Percentiles rank a stretch among this genome's conserved stretches.
Conservation (phyloP, 169 alveolate genomes). For the Miamiensis avidus region DNA sequence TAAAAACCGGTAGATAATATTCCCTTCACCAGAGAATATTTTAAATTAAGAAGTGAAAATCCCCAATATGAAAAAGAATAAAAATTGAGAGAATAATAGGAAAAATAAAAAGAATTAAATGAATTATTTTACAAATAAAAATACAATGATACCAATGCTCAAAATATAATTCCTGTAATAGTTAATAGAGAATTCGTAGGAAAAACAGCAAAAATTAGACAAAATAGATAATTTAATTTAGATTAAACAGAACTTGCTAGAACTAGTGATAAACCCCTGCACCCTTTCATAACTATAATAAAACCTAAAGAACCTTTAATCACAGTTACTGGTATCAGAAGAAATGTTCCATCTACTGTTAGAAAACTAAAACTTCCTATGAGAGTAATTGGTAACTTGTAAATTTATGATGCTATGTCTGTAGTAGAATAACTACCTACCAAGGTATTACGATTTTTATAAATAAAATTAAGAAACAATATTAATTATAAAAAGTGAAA, state of each 20-base stretch:
- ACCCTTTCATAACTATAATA: not conserved
- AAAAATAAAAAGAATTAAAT: too few relatives aligned
- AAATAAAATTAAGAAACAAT: too few relatives aligned
- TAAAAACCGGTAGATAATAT: not conserved
- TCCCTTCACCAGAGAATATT: not conserved
- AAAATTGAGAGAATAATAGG: not conserved
- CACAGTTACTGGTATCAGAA: not conserved
- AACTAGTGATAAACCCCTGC: not conserved
- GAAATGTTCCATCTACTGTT: not conserved
- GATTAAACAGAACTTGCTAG: not conserved
- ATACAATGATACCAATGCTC: not conserved
- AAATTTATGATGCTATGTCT: not conserved
- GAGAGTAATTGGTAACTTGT: not conserved
- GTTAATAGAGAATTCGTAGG: not conserved
- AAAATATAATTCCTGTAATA: not conserved
- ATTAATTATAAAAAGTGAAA: not conserved
- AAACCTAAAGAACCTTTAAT: not conserved
- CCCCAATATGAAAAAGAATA: not conserved
- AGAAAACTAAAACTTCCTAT: not conserved
- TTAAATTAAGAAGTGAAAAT: not conserved
- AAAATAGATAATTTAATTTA: not conserved
- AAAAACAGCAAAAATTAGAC: not conserved
- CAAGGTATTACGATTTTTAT: not conserved
- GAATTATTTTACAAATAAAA: not conserved
- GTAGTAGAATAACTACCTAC: not conserved